Evolutionary conservation across 2,329 filamentous ascomycete genomes (phyloP).

Genomic region (Trichoderma asperellum): DNA sequence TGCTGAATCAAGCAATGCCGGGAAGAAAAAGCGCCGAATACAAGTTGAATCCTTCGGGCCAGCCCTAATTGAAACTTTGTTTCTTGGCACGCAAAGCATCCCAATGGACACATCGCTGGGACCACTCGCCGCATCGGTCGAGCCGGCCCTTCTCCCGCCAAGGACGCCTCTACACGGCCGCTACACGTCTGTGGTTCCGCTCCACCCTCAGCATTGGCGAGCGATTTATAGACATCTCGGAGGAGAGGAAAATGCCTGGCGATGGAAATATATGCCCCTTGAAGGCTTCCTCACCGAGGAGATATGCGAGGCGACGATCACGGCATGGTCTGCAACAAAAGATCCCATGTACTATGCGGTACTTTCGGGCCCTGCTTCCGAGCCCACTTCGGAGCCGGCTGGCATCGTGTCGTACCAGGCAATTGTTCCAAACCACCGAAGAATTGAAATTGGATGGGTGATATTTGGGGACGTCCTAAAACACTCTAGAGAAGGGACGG

Average conservation of each 20-base stretch:
- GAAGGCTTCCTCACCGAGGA: constrained; percentile 33
- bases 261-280: constrained; percentile 44
- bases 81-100: neutral
- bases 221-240: constrained; percentile 42
- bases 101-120: constrained; percentile 21
- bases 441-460: constrained; percentile 62
- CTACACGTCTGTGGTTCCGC: constrained; percentile 40
- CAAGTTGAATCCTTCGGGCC: neutral
- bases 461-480: constrained; percentile 56
- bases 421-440: constrained; percentile 52
- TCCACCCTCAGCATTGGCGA: constrained; percentile 37
- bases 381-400: constrained; percentile 40
- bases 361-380: constrained; percentile 39
- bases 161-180: constrained; percentile 36
- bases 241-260: constrained; percentile 37
- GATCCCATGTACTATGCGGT: constrained; percentile 52
- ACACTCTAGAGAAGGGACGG: constrained; percentile 59
- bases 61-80: neutral
- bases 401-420: constrained; percentile 52
- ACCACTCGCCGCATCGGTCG: constrained; percentile 16
- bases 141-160: constrained; percentile 27
- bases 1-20: neutral
- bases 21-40: neutral
- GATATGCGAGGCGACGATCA: constrained; percentile 33
- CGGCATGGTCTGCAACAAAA: constrained; percentile 34